Base-by-base conservation (phyloP, 1,284 basidiomycete species). In the Exobasidium rhododendri region DNA sequence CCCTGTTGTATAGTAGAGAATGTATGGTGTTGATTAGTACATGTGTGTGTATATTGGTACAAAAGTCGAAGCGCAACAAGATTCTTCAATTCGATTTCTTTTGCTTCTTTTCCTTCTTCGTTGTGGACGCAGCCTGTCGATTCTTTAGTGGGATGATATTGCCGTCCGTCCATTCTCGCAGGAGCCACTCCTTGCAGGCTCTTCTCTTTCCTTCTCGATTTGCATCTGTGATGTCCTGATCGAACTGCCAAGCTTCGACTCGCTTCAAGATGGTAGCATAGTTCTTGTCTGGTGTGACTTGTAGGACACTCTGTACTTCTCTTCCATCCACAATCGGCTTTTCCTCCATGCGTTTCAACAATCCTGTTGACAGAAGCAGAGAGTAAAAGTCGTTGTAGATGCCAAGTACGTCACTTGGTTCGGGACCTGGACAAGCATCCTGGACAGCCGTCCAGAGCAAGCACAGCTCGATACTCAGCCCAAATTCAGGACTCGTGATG, bases 171-270 rank as follows among this genome's bases (percentile, higher is more conserved):
- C 77, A 79, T 24, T 63, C 64, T 0, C 40, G 52, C 43, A 59
- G 63, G 50, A 79, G 58, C 67, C 71, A 77, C 1, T 44, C 35
- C 28, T 45, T 56, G 50, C 73, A 75, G 40, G 62, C 53, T 31
- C 58, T 62, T 13, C 52, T 53, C 5, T 44, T 43, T 13, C 49
- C 61, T n/a, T 46, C 4, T 13, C 40, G 29, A 6, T 55, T 55
- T 13, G 3, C 52, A 29, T 55, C 29, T 26, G n/a, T 22, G 17
- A 55, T 35, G 35, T 55, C 52, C 11, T 30, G 45, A 40, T 67
- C 65, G 29, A 73, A 66, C 57, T 78, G 74, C 73, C 74, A 78
- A 0, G 67, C 69, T 10, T 75, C 55, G 20, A 78, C 70, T 28
- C 46, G 63, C 3, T 65, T 71, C 54, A 69, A 68, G 20, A 79